These are phyloP conservation scores for Zopfia rhizophila DNA, from an alignment of 2,329 filamentous ascomycete species.

Conservation along the genomic window DNA sequence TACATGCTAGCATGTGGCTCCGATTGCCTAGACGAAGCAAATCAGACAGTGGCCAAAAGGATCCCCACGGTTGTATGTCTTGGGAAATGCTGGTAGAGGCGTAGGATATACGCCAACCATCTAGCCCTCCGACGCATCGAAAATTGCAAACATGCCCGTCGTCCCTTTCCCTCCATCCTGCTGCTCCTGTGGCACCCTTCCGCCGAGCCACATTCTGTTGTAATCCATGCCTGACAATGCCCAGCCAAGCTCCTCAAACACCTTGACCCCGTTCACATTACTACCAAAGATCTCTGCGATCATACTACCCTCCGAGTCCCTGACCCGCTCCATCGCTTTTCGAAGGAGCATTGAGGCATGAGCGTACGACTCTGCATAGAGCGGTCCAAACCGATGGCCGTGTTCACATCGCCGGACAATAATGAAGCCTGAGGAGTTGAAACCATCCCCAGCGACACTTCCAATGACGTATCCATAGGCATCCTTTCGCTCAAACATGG, in stretches of 20 bases:
- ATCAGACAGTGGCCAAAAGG: too few species aligned
- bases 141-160: conserved; percentile 47
- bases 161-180: conserved; percentile 39
- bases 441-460: too few species aligned
- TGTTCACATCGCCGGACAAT: conserved; percentile 43
- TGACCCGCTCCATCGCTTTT: conserved; percentile 35
- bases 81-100: too few species aligned
- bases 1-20: too few species aligned
- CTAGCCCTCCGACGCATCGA: conserved; percentile 46
- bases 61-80: too few species aligned
- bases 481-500: conserved; percentile 38
- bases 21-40: too few species aligned
- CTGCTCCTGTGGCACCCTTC: conserved; percentile 43
- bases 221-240: conserved; percentile 40
- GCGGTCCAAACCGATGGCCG: conserved; percentile 48
- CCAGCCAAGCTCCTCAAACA: conserved; percentile 50
- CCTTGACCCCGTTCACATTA: conserved; percentile 37
- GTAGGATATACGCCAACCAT: too few species aligned
- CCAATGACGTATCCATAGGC: conserved; percentile 40
- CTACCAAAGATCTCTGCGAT: conserved; percentile 48
- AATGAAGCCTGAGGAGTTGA: conserved; percentile 31
- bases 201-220: conserved; percentile 52
- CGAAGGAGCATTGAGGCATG: conserved; percentile 38
- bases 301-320: conserved; percentile 30
- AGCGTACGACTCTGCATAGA: conserved; percentile 42